Evolutionary conservation across 441 rosid species (phyloP).

Genomic region (Eruca vesicaria): DNA sequence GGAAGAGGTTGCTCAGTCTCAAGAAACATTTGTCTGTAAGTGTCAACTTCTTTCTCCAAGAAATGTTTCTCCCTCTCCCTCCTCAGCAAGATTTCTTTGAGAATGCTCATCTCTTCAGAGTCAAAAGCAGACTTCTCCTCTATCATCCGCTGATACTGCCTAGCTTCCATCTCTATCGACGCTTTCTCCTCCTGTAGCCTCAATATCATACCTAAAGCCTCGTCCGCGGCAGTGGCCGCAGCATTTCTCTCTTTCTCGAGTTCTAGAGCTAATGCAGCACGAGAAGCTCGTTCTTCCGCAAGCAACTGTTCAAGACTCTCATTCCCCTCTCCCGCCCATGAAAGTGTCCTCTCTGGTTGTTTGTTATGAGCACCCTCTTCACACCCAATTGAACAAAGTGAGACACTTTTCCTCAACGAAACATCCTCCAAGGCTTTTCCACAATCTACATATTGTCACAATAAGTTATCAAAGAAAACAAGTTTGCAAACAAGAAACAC

Average conservation of each 20-base stretch:
- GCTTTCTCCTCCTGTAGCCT: conserved; percentile 66
- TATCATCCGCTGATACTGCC: conserved; percentile 73
- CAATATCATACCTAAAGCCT: conserved; percentile 73
- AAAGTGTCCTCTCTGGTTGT: conserved; percentile 26
- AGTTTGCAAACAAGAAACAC: not conserved
- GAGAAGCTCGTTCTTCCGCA: conserved; percentile 45
- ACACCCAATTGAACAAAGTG: conserved; percentile 36
- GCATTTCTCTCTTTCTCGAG: conserved; percentile 83
- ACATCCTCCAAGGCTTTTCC: conserved; percentile 35
- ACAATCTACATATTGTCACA: conserved; percentile 38
- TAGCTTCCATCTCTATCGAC: conserved; percentile 65
- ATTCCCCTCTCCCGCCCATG: conserved; percentile 36
- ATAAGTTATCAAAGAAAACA: not conserved
- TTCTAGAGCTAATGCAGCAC: conserved; percentile 51
- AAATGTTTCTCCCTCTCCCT: conserved; percentile 81
- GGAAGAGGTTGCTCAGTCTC: conserved; percentile 42
- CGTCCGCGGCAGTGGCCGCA: conserved; percentile 77
- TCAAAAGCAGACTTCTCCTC: conserved; percentile 79
- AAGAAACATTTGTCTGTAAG: conserved; percentile 50
- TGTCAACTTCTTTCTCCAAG: conserved; percentile 78
- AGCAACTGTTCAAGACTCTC: conserved; percentile 47
- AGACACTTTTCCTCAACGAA: conserved; percentile 30
- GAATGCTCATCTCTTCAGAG: conserved; percentile 78
- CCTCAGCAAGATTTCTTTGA: conserved; percentile 72
- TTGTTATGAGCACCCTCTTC: conserved; percentile 24